Evolutionary conservation across 2,329 filamentous ascomycete species (phyloP).

Genomic region (Phyllosticta paracitricarpa): DNA sequence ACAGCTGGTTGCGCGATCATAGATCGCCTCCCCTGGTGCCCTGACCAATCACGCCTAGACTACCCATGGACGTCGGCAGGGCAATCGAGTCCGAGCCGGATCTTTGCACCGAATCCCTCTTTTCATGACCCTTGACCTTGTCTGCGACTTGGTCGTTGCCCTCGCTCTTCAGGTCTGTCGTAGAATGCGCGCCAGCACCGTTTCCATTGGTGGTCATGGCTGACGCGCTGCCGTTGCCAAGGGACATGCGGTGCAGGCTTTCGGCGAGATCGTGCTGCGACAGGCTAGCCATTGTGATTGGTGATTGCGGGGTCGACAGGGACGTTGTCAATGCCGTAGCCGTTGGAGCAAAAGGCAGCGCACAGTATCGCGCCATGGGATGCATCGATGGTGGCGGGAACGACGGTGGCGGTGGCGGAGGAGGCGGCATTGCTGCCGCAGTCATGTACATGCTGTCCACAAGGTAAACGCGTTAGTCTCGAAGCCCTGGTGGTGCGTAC

Average conservation of each 20-base stretch:
- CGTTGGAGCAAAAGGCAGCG: slow-evolving; percentile 1
- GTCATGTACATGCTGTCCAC: slow-evolving; percentile 7
- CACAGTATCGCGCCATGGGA: background rate
- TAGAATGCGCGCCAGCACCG: background rate
- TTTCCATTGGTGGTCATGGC: background rate
- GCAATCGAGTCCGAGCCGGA: background rate
- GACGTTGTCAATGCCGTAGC: background rate
- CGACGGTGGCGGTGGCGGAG: slow-evolving; percentile 3
- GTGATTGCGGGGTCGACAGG: slow-evolving; percentile 7
- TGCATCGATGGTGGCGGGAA: background rate
- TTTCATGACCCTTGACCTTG: background rate
- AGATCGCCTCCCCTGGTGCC: slow-evolving; percentile 1
- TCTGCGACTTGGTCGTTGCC: background rate
- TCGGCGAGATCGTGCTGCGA: background rate
- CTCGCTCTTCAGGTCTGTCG: background rate
- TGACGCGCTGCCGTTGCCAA: background rate
- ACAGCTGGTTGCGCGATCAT: background rate
- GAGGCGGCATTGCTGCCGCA: background rate
- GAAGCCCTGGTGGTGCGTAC: slow-evolving; percentile 1
- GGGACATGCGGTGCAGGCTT: slow-evolving; percentile 2
- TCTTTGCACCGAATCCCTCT: slow-evolving; percentile 8
- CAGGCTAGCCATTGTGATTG: background rate
- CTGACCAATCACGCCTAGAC: slow-evolving; percentile 4
- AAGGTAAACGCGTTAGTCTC: slow-evolving; percentile 4
- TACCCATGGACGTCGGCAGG: background rate